Evolutionary conservation across 2,329 filamentous ascomycete genomes (phyloP).

Genomic region (Calycina herbarum): DNA sequence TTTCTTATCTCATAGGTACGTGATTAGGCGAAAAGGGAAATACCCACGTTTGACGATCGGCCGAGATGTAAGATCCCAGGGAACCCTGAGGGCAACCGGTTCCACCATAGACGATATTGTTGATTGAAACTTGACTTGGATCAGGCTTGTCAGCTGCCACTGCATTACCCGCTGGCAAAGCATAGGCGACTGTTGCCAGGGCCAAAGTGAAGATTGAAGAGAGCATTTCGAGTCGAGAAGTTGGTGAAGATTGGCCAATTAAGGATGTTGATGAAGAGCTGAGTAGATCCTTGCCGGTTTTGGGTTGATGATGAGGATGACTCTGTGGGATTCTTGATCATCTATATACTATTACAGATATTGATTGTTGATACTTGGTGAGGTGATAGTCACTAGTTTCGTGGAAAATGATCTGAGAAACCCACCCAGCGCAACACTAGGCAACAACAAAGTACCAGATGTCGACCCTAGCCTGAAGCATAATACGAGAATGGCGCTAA

Average conservation of each 20-base stretch:
- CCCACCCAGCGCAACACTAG: constrained; percentile 18
- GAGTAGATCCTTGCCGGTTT: constrained; percentile 1
- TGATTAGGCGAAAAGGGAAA: neutral
- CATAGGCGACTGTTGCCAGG: constrained; percentile 21
- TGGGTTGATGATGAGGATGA: constrained; percentile 10
- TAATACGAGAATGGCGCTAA: constrained; percentile 17
- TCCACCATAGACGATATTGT: constrained; percentile 25
- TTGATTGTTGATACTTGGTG: constrained; percentile 10
- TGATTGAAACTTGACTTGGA: constrained; percentile 24
- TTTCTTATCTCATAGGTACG: neutral
- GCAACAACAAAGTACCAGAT: constrained; percentile 18
- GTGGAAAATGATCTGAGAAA: constrained; percentile 13
- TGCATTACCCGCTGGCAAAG: constrained; percentile 14
- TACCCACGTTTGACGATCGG: constrained; percentile 26
- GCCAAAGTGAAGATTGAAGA: constrained; percentile 18
- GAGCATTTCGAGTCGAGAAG: constrained; percentile 20
- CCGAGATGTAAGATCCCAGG: constrained; percentile 24
- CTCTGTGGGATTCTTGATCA: constrained; percentile 14
- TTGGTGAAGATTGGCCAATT: neutral
- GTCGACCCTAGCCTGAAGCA: constrained; percentile 22
- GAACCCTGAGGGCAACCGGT: constrained; percentile 27
- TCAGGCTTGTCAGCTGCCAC: constrained; percentile 11
- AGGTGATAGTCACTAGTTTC: constrained; percentile 14
- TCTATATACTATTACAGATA: constrained; percentile 22
- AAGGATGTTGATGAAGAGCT: too few relatives aligned